A percentile compares a stretch with the other conserved stretches of the same genome.
Conservation (phyloP, 768 basidiomycete species). For the Kwoniella botswanensis region DNA sequence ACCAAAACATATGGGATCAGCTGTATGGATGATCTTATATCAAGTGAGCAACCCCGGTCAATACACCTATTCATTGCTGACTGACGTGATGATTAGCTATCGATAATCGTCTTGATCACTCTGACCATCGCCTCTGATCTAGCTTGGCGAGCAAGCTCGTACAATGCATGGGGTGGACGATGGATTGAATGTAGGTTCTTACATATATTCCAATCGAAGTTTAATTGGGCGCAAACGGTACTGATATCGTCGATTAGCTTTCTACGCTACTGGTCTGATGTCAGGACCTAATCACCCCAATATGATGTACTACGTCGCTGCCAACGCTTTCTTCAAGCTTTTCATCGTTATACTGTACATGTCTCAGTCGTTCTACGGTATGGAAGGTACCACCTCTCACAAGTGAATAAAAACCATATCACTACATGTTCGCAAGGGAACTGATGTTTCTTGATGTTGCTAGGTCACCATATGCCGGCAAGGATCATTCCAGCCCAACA, state of each 20-base stretch:
- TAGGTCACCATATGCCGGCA: constrained; percentile 1
- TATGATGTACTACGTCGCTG: constrained; percentile 33
- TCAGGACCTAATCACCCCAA: constrained; percentile 22
- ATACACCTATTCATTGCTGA: background rate
- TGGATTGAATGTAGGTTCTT: constrained; percentile 22
- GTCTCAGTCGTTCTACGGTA: constrained; percentile 41
- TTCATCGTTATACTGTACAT: constrained; percentile 39
- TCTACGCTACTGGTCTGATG: constrained; percentile 30
- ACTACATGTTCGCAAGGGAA: too few species aligned
- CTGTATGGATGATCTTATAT: constrained; percentile 27
- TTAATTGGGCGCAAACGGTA: background rate
- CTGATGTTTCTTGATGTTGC: too few species aligned
- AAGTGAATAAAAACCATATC: background rate
- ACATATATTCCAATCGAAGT: background rate
- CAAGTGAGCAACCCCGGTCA: constrained; percentile 14
- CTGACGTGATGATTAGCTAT: constrained; percentile 8
- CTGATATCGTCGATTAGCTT: constrained; percentile 10
- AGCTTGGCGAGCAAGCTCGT: constrained; percentile 25
- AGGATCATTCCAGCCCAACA: background rate
- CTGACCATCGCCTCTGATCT: constrained; percentile 28
- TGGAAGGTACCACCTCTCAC: constrained; percentile 24
- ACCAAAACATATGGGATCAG: constrained; percentile 30
- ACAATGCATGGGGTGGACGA: constrained; percentile 22
- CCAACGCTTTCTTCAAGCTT: constrained; percentile 37
- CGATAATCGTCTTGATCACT: constrained; percentile 25